Evolutionary conservation across 371 early-diverging fungal species (phyloP), one percentile per base, ranked within the genome.

Genomic region (Actinomortierella ambigua): DNA sequence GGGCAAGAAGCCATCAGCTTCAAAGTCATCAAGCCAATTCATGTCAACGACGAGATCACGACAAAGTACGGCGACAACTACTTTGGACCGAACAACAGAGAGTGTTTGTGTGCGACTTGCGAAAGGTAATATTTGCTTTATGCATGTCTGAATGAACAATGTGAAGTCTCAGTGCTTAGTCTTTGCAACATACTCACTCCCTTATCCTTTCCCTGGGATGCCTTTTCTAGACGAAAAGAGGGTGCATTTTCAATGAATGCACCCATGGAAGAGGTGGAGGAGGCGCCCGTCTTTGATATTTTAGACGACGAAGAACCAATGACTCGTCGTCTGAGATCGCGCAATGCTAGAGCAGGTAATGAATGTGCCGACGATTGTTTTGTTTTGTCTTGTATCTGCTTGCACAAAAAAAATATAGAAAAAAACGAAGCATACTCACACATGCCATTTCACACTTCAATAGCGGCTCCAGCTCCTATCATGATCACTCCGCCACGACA

Each of bases 81-180:
- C 59, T 98, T 98, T 84, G 97, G 95, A 24, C 80, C 81, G 8
- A 80, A 83, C 48, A 97, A 97, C 73, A 77, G 84, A 50, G 95
- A 95, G 59, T 98, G 98, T 63, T 79, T 92, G 48, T 98, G 98
- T 75, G 87, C 80, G 4, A 95, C 94, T 0, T 98, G 97, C 70
- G 96, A 96, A 80, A 81, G 60, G 70, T 70, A 57, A 17, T 15
- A 23, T 29, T 6, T 17, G 17, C 18, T 5, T 15, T 22, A 8
- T 15, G 46, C 46, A 3, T 15, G 3, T 46, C 17, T 4, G 18
- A 22, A 4, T 50, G 17, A 9, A 24, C 22, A 13, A 27, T 11
- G 27, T 26, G 22, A 27, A 49, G 22, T 20, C 20, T 13, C 24
- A 26, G 20, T 27, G 29, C 15, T 2, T 28, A 29, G 17, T 18